Evolutionary conservation across 2,329 filamentous ascomycete genomes (phyloP).

Genomic region (Fusarium equiseti): DNA sequence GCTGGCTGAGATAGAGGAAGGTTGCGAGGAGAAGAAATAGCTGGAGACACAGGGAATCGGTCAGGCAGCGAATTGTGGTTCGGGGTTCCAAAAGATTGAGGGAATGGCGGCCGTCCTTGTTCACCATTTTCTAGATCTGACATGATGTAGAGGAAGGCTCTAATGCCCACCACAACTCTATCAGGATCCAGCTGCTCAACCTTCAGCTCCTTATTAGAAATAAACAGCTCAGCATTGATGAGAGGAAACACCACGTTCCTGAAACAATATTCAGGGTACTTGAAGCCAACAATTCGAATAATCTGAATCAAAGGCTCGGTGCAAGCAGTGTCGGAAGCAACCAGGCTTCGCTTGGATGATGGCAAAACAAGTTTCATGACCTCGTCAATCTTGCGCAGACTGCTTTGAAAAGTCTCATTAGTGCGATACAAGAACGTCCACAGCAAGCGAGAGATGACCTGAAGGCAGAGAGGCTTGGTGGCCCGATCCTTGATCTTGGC

Average conservation of each 20-base stretch:
- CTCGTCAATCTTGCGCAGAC: constrained; percentile 87
- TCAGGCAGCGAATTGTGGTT: constrained; percentile 54
- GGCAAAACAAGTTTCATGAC: constrained; percentile 88
- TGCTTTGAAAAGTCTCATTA: constrained; percentile 75
- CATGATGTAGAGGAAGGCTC: constrained; percentile 93
- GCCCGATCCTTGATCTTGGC: constrained; percentile 86
- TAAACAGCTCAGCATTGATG: constrained; percentile 91
- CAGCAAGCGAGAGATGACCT: constrained; percentile 88
- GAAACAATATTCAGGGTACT: constrained; percentile 94
- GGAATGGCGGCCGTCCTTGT: constrained; percentile 83
- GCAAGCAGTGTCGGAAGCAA: constrained; percentile 85
- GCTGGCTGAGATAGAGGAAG: constrained; percentile 44
- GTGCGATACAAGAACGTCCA: constrained; percentile 96
- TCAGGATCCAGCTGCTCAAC: constrained; percentile 96
- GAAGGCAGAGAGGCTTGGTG: constrained; percentile 82
- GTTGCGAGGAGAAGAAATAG: constrained; percentile 54
- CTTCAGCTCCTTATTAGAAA: constrained; percentile 78
- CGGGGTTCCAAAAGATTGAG: constrained; percentile 69
- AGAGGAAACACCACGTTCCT: constrained; percentile 92
- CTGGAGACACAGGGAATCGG: constrained; percentile 60
- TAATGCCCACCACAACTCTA: constrained; percentile 95
- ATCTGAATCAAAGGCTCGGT: constrained; percentile 93
- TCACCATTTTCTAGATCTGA: constrained; percentile 89
- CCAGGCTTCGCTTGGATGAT: constrained; percentile 80
- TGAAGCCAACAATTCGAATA: constrained; percentile 93